phyloP scores from a whole-genome alignment of 768 basidiomycete species.

The Lentinula sp. region DNA sequence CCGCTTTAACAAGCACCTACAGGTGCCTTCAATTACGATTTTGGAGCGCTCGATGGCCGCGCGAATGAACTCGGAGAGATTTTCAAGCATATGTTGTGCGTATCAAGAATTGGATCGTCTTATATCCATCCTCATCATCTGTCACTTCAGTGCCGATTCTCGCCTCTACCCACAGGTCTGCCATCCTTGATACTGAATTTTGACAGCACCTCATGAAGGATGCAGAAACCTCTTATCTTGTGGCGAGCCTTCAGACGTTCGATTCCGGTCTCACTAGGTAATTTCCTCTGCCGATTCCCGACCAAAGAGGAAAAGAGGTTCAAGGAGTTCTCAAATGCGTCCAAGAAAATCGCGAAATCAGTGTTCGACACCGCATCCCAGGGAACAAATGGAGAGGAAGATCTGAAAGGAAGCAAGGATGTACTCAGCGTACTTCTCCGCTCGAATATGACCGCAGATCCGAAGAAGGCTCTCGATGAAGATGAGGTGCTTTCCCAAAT shows the following conservation, averaged over 20 bases:
- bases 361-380: background rate
- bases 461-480: slow-evolving; percentile 34
- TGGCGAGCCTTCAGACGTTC: background rate
- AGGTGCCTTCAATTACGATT: slow-evolving; percentile 25
- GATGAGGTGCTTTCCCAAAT: slow-evolving; percentile 46
- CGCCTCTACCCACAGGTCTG: background rate
- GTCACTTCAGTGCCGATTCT: background rate
- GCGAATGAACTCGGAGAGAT: background rate
- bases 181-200: background rate
- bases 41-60: slow-evolving; percentile 10
- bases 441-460: slow-evolving; percentile 46
- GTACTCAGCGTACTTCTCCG: slow-evolving; percentile 24
- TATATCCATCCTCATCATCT: background rate
- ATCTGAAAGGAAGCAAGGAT: background rate
- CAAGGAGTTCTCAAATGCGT: background rate
- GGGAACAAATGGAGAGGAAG: background rate
- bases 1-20: background rate
- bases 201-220: background rate
- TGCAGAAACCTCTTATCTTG: background rate
- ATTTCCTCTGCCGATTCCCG: background rate
- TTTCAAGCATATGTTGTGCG: slow-evolving; percentile 5
- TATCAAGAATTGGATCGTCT: background rate
- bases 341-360: background rate
- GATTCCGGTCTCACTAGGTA: background rate
- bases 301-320: background rate